phyloP scores from a whole-genome alignment of 106 monocot genomes.

The Gastrodia elata region DNA sequence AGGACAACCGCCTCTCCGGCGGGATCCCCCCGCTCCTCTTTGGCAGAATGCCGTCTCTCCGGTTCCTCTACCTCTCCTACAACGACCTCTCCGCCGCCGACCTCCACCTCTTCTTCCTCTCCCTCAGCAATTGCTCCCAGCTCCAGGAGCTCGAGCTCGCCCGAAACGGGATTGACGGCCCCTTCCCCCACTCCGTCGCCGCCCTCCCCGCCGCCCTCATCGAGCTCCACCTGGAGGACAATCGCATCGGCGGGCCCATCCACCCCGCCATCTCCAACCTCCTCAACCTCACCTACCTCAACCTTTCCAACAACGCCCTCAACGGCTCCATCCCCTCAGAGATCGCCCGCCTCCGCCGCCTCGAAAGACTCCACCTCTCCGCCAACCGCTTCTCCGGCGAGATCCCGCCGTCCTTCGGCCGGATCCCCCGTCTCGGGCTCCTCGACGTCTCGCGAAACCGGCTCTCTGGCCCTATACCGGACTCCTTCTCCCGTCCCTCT shows the following conservation, averaged over 20 bases:
- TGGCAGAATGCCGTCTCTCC: conserved; percentile 29
- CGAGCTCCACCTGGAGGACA: conserved; percentile 66
- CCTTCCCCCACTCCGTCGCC: conserved; percentile 40
- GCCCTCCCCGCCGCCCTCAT: conserved; percentile 35
- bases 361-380: conserved; percentile 49
- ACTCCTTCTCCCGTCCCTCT: conserved; percentile 37
- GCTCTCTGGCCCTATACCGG: conserved; percentile 56
- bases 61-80: conserved; percentile 53
- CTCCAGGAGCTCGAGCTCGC: conserved; percentile 65
- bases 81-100: conserved; percentile 38
- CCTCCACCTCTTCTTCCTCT: conserved; percentile 43
- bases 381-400: conserved; percentile 59
- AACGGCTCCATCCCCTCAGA: conserved; percentile 70
- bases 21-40: conserved; percentile 46
- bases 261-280: conserved; percentile 64
- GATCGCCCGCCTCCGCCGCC: conserved; percentile 30
- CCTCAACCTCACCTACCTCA: conserved; percentile 71
- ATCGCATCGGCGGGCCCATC: conserved; percentile 46
- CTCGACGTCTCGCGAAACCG: conserved; percentile 57
- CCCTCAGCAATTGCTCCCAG: conserved; percentile 43
- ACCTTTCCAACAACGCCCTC: conserved; percentile 60
- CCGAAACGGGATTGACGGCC: conserved; percentile 40
- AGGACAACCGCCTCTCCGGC: conserved; percentile 42
- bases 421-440: conserved; percentile 39
- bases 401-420: conserved; percentile 49